Evolutionary conservation across 306 rosid genomes (phyloP), one percentile per base, ranked within the genome.

Genomic region (Cucurbita pepo): DNA sequence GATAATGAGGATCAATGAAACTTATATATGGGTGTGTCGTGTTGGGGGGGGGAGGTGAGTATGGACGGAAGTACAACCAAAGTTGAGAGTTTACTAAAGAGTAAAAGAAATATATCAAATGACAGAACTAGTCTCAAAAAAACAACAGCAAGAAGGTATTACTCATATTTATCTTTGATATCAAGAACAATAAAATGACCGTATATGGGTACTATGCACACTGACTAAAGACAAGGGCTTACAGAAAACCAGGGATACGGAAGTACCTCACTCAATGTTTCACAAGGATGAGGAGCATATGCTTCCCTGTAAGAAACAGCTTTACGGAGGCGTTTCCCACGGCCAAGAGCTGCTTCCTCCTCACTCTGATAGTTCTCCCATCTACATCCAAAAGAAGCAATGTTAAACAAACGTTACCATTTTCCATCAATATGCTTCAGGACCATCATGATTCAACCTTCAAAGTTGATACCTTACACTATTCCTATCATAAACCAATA

Each of bases 361-460:
- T 95, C 99, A 76, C 81, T 91, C 81, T 95, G 99, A 81, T 91
- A 95, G 83, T 83, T 89, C 87, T 89, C 96, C 99, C 99, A 95
- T 77, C 99, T 95, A 79, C 56, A 82, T 77, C 76, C 85, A 80
- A 82, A 64, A 12, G 52, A 77, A 62, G 76, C 45, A 67, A 41
- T 51, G 51, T 58, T 56, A 41, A 41, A 53, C 36, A 58, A 15
- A 72, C 59, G 38, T 72, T 77, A 53, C 36, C 16, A 80, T 71
- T 77, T 69, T 56, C 81, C 77, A 77, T 60, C 67, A 40, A 50
- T 58, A 71, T 40, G 16, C 48, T 52, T 7, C 6, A 4, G 10
- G 10, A 16, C 8, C 48, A 71, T 12, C 61, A 67, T 18, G 72
- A 67, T 67, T 22, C 21, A 66, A 66, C 48, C 72, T 66, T 45